Conservation (phyloP, 2,329 filamentous ascomycete species). For the Bertia moriformis region DNA sequence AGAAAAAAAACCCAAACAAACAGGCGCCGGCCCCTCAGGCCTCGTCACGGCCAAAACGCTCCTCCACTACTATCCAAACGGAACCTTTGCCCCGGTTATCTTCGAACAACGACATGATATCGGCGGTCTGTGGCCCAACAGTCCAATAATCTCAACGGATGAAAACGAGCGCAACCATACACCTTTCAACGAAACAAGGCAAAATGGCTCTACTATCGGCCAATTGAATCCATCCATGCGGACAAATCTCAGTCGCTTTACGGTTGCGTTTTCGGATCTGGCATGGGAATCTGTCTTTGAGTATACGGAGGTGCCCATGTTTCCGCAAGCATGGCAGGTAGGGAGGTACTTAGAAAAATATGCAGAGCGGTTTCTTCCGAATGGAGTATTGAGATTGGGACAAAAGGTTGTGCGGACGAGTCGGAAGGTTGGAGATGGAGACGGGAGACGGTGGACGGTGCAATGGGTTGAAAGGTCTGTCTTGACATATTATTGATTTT, state of each 20-base stretch:
- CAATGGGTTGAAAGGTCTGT: not conserved
- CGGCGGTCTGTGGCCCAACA: constrained; percentile 33
- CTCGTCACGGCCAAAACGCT: constrained; percentile 22
- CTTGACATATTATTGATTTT: no score
- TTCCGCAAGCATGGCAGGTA: constrained; percentile 35
- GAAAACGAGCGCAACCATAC: no score
- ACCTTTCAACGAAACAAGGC: not conserved
- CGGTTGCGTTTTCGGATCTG: constrained; percentile 25
- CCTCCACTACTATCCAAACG: constrained; percentile 16
- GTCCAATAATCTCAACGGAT: no score
- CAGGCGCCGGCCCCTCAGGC: not conserved
- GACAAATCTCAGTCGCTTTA: constrained; percentile 33
- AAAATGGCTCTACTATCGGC: constrained; percentile 6
- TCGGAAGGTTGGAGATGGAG: not conserved
- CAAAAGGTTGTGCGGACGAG: not conserved
- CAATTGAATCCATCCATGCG: constrained; percentile 20
- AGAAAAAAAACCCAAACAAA: no score
- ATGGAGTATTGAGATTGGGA: constrained; percentile 12
- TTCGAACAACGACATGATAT: constrained; percentile 28
- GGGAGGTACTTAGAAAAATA: constrained; percentile 31
- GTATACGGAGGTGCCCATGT: constrained; percentile 20
- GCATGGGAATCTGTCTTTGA: constrained; percentile 27
- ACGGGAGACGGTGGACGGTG: constrained; percentile 10
- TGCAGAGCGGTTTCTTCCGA: constrained; percentile 19
- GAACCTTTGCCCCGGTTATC: constrained; percentile 24